A percentile compares a stretch with the other conserved stretches of the same genome.
These are phyloP conservation scores for Metschnikowia anglica DNA, from an alignment of 805 yeast genomes.

Conservation along the genomic window DNA sequence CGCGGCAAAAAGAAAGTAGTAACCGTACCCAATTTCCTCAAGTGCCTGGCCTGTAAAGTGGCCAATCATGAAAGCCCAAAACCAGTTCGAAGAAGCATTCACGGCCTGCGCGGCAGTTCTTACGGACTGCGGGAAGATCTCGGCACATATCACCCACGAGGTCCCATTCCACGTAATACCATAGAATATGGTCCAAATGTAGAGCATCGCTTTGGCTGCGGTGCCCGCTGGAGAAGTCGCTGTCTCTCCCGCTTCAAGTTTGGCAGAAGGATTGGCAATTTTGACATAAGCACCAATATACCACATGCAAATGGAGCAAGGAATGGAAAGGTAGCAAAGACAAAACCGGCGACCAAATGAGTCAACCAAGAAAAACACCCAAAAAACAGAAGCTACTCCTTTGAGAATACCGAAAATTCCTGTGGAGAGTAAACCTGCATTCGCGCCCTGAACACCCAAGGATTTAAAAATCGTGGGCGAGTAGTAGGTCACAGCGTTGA, in stretches of 20 bases:
- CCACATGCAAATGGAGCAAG: slow-evolving; percentile 47
- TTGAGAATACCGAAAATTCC: slow-evolving; percentile 55
- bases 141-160: slow-evolving; percentile 49
- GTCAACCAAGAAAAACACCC: slow-evolving; percentile 49
- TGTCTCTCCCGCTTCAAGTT: slow-evolving; percentile 24
- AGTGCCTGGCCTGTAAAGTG: slow-evolving; percentile 47
- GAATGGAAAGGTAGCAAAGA: slow-evolving; percentile 35
- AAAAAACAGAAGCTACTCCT: slow-evolving; percentile 43
- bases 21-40: slow-evolving; percentile 42
- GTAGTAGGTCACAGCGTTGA: slow-evolving; percentile 52
- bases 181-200: slow-evolving; percentile 47
- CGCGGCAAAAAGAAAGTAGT: slow-evolving; percentile 44
- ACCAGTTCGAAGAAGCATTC: slow-evolving; percentile 49
- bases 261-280: slow-evolving; percentile 30
- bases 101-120: slow-evolving; percentile 44
- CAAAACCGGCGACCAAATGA: slow-evolving; percentile 46
- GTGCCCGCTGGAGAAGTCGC: slow-evolving; percentile 36
- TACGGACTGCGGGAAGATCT: slow-evolving; percentile 44
- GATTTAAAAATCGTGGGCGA: slow-evolving; percentile 52
- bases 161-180: slow-evolving; percentile 48
- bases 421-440: slow-evolving; percentile 49
- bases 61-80: slow-evolving; percentile 51
- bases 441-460: slow-evolving; percentile 47
- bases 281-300: slow-evolving; percentile 50
- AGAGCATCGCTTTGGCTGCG: slow-evolving; percentile 46